Conservation (phyloP, 257 asterid species). For the Jasminum sambac region DNA sequence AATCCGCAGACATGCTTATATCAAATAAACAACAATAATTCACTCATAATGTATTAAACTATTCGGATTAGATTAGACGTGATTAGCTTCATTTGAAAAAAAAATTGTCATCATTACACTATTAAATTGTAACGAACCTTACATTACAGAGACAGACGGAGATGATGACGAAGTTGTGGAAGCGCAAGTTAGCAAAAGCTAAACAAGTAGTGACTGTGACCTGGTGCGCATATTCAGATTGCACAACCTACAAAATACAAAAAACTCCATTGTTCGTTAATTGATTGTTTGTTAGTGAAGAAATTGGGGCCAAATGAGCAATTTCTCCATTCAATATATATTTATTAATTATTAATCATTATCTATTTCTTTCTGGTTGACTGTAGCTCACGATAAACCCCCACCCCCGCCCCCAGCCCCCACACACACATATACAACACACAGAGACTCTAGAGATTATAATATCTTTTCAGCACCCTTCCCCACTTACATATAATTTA, state of each 20-base stretch:
- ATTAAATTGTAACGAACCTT: neutral
- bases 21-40: no score
- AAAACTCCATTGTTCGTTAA: slow-evolving; percentile 20
- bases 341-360: no score
- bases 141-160: neutral
- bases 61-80: no score
- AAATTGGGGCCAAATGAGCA: slow-evolving; percentile 42
- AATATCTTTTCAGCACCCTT: slow-evolving; percentile 18
- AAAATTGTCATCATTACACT: no score
- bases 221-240: slow-evolving; percentile 63
- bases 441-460: slow-evolving; percentile 24
- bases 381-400: slow-evolving; percentile 54
- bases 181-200: slow-evolving; percentile 23
- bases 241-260: slow-evolving; percentile 27
- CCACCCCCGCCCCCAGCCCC: no score
- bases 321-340: neutral
- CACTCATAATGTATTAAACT: no score
- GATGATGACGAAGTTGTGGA: slow-evolving; percentile 18
- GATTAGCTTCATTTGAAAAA: no score
- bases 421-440: slow-evolving; percentile 28
- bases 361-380: slow-evolving; percentile 18
- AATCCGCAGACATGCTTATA: no score
- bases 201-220: slow-evolving; percentile 49
- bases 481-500: slow-evolving; percentile 28
- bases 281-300: slow-evolving; percentile 22